Evolutionary conservation across 2,329 filamentous ascomycete genomes (phyloP).

Genomic region (Hymenoscyphus linearis): DNA sequence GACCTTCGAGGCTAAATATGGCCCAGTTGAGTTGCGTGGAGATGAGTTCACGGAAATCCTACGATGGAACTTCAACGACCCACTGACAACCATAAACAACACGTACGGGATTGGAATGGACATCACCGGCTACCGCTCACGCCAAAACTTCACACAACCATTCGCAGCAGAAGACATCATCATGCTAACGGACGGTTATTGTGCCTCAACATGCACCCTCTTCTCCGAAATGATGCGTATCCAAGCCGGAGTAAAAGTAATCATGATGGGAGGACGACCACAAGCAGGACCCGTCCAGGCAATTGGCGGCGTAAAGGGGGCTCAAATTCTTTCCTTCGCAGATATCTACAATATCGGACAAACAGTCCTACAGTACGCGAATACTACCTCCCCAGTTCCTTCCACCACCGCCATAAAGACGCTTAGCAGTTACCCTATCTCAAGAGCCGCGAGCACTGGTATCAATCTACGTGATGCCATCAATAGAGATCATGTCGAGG

Average conservation of each 20-base stretch:
- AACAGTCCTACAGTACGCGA: conserved; percentile 4
- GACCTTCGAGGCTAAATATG: conserved; percentile 14
- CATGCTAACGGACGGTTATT: conserved; percentile 49
- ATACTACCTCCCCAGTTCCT: conserved; percentile 5
- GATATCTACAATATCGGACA: conserved; percentile 20
- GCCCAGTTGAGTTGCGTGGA: conserved; percentile 3
- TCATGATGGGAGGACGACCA: conserved; percentile 56
- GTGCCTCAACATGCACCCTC: conserved; percentile 54
- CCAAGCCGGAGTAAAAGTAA: conserved; percentile 47
- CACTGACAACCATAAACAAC: conserved; percentile 21
- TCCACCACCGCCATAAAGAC: conserved; percentile 18
- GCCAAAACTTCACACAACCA: conserved; percentile 20
- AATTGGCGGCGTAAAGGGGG: conserved; percentile 61
- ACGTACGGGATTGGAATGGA: conserved; percentile 15
- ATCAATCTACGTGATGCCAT: conserved; percentile 40
- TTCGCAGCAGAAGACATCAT: conserved; percentile 37
- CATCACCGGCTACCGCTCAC: conserved; percentile 25
- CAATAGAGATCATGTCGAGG: conserved; percentile 27
- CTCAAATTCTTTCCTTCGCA: conserved; percentile 30
- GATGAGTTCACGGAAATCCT: conserved; percentile 11
- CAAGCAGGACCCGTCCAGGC: conserved; percentile 50
- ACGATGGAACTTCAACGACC: conserved; percentile 15
- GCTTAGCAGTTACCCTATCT: conserved; percentile 17
- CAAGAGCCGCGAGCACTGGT: conserved; percentile 28
- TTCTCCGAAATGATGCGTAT: conserved; percentile 51